Percentiles rank a stretch among this genome's conserved stretches.
Conservation (phyloP, 108 stramenopile genomes). For the Pseudonitzschia delicatissima region DNA sequence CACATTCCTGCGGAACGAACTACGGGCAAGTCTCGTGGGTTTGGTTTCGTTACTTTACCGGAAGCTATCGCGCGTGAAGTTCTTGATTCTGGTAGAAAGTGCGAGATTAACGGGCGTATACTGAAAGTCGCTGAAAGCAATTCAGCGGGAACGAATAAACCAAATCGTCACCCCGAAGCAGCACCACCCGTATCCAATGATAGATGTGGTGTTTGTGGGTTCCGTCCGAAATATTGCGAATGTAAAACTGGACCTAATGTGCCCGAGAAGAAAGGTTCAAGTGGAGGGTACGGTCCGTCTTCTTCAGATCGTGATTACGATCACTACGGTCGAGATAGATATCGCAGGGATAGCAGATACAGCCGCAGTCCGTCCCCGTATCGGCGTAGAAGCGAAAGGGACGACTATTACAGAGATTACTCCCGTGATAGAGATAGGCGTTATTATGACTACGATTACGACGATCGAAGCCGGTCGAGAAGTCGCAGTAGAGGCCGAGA, state of each 20-base stretch:
- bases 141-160: conserved; percentile 65
- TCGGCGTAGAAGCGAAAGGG: conserved; percentile 42
- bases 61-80: conserved; percentile 57
- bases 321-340: conserved; percentile 44
- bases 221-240: conserved; percentile 80
- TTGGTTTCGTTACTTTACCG: conserved; percentile 86
- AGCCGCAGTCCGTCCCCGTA: conserved; percentile 66
- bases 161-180: conserved; percentile 28
- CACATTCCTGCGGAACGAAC: conserved; percentile 86
- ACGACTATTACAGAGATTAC: conserved; percentile 29
- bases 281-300: conserved; percentile 37
- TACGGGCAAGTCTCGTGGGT: conserved; percentile 76
- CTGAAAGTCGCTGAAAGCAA: conserved; percentile 84
- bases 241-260: conserved; percentile 48
- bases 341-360: conserved; percentile 42
- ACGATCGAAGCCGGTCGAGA: conserved; percentile 30
- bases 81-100: conserved; percentile 55
- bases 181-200: conserved; percentile 40
- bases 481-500: conserved; percentile 38
- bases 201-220: conserved; percentile 73
- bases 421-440: conserved; percentile 29
- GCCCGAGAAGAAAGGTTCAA: conserved; percentile 26
- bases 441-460: conserved; percentile 26
- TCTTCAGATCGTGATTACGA: conserved; percentile 32
- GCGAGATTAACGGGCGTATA: conserved; percentile 74